Percentiles rank a stretch among this genome's conserved stretches.
These are phyloP conservation scores for Brassica incana DNA, from an alignment of 345 rosid species.

Conservation along the genomic window DNA sequence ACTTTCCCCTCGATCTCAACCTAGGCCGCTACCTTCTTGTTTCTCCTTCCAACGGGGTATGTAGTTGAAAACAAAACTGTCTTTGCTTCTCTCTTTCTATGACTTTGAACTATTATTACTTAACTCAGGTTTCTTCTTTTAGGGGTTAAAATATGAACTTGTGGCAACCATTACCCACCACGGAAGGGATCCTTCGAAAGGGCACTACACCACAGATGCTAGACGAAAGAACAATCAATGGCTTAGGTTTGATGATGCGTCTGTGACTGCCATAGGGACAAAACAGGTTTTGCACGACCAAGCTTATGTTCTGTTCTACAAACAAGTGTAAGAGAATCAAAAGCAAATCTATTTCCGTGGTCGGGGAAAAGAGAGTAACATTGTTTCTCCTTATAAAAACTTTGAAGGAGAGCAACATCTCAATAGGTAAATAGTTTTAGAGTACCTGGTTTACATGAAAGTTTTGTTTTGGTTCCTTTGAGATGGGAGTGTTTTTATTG, in stretches of 20 bases:
- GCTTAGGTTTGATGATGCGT: conserved; percentile 88
- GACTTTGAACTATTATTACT: conserved; percentile 9
- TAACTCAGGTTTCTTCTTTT: conserved; percentile 20
- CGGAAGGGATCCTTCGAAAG: conserved; percentile 89
- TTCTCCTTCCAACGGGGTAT: conserved; percentile 68
- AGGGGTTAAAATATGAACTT: conserved; percentile 87
- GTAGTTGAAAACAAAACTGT: background rate
- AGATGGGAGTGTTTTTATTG: conserved; percentile 27
- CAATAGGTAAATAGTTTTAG: conserved; percentile 39
- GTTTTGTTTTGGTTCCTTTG: conserved; percentile 39
- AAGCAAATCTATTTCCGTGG: conserved; percentile 9
- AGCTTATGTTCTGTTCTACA: conserved; percentile 93
- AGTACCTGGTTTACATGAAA: conserved; percentile 29
- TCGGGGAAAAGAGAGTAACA: conserved; percentile 15
- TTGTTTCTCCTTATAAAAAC: conserved; percentile 21
- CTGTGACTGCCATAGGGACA: conserved; percentile 61
- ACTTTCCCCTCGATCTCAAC: conserved; percentile 76
- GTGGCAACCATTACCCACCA: conserved; percentile 92
- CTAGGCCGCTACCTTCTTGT: conserved; percentile 68
- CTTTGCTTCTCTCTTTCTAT: conserved; percentile 1
- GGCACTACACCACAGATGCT: conserved; percentile 91
- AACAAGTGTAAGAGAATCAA: conserved; percentile 53
- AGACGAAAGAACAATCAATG: conserved; percentile 64
- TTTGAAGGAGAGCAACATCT: conserved; percentile 25
- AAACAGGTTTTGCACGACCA: conserved; percentile 82